Percentiles rank a stretch among this genome's conserved stretches.
Evolutionary conservation across 345 rosid genomes (phyloP).

Genomic region (Boechera stricta): DNA sequence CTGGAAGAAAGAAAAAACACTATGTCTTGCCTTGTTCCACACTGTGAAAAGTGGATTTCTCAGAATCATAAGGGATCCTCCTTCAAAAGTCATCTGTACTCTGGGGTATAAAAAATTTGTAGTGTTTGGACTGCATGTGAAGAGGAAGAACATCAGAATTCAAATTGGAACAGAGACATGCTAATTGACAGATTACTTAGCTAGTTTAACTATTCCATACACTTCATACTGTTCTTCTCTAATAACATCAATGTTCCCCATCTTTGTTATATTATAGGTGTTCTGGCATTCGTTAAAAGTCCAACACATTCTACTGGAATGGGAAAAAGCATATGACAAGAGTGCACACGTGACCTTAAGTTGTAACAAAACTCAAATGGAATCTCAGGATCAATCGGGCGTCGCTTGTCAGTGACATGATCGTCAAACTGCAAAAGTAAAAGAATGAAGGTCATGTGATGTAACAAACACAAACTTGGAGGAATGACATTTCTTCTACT

Average conservation of each 20-base stretch:
- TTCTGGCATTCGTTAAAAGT: not conserved
- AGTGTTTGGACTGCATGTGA: conserved; percentile 50
- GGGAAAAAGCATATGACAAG: conserved; percentile 8
- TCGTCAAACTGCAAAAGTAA: conserved; percentile 61
- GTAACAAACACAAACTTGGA: conserved; percentile 22
- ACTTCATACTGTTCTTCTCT: not conserved
- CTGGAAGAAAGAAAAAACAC: not conserved
- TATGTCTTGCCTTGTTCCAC: conserved; percentile 27
- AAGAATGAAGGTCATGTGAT: conserved; percentile 16
- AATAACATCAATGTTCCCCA: not conserved
- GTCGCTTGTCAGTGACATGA: conserved; percentile 42
- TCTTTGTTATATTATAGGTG: not conserved
- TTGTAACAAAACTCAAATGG: conserved; percentile 82
- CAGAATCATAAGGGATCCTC: conserved; percentile 51
- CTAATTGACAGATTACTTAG: not conserved
- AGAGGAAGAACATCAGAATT: conserved; percentile 18
- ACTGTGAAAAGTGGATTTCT: not conserved
- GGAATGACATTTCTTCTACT: not conserved
- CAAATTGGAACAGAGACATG: not conserved
- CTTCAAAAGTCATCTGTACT: conserved; percentile 63
- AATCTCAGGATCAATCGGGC: conserved; percentile 42
- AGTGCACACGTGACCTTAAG: conserved; percentile 21
- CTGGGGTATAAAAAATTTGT: conserved; percentile 36
- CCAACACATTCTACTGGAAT: conserved; percentile 1
- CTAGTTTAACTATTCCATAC: not conserved